Percentiles rank a stretch among this genome's conserved stretches.
Evolutionary conservation across 768 basidiomycete genomes (phyloP).

Genomic region (Kwoniella sp.): DNA sequence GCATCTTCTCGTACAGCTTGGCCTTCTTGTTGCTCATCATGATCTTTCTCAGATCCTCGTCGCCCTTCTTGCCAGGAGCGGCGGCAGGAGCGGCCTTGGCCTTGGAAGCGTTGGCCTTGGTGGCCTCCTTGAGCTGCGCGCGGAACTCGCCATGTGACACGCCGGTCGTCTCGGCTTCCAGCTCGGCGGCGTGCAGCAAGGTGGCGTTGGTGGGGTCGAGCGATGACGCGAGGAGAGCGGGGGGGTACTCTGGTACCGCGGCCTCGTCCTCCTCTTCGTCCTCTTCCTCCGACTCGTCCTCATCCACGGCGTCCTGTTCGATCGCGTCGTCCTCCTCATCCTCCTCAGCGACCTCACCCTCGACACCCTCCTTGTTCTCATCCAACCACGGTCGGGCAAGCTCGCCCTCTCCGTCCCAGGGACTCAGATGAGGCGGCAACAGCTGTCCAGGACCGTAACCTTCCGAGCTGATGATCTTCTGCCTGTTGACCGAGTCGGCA

Average conservation of each 20-base stretch:
- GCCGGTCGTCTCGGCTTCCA: constrained; percentile 85
- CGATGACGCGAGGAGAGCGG: constrained; percentile 52
- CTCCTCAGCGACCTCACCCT: constrained; percentile 49
- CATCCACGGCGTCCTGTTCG: constrained; percentile 39
- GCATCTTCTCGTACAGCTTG: constrained; percentile 90
- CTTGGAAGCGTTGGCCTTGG: constrained; percentile 39
- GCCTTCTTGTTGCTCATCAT: constrained; percentile 93
- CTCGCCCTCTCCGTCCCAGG: constrained; percentile 73
- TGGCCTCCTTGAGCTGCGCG: constrained; percentile 63
- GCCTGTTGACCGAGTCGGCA: constrained; percentile 88
- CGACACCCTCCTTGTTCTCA: constrained; percentile 62
- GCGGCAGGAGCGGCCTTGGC: constrained; percentile 5
- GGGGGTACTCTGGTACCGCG: constrained; percentile 26
- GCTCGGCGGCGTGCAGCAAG: constrained; percentile 75
- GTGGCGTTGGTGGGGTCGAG: constrained; percentile 59
- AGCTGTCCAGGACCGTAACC: constrained; percentile 76
- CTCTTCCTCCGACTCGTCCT: constrained; percentile 43
- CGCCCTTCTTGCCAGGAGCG: constrained; percentile 51
- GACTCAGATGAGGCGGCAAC: constrained; percentile 91
- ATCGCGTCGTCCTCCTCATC: constrained; percentile 44
- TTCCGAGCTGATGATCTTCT: constrained; percentile 77
- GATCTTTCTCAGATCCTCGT: constrained; percentile 93
- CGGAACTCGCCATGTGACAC: constrained; percentile 75
- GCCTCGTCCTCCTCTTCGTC: constrained; percentile 46
- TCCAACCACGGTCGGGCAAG: constrained; percentile 48